Percentiles rank a stretch among this genome's conserved stretches.
These are phyloP conservation scores for Cordyceps cateniannulata DNA, from an alignment of 2,329 filamentous ascomycete species.

Conservation along the genomic window DNA sequence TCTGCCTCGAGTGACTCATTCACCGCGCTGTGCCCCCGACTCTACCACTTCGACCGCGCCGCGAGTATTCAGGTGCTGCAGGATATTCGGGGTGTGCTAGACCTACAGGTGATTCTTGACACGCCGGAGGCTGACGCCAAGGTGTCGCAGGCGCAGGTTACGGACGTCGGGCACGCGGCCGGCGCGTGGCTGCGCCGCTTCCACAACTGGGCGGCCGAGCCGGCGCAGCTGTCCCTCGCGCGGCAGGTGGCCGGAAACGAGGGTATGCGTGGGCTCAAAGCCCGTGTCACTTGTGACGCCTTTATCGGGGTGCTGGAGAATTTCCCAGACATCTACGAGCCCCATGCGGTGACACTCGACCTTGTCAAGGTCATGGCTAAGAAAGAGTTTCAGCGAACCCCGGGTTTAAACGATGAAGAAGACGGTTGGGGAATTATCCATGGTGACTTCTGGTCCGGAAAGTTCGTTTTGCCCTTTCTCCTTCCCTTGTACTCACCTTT, in stretches of 20 bases:
- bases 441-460: conserved; percentile 3
- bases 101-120: neutral
- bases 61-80: neutral
- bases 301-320: neutral
- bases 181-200: neutral
- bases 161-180: neutral
- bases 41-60: neutral
- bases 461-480: neutral
- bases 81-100: neutral
- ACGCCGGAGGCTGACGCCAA: neutral
- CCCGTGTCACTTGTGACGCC: neutral
- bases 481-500: too few relatives aligned
- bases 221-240: neutral
- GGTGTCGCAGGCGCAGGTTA: neutral
- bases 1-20: neutral
- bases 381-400: neutral
- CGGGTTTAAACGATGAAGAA: neutral
- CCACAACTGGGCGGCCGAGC: neutral
- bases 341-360: neutral
- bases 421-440: neutral
- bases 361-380: neutral
- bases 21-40: neutral
- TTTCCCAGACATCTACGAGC: neutral
- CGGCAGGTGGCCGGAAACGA: neutral
- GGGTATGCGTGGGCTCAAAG: neutral